phyloP scores from a whole-genome alignment of 2,329 filamentous ascomycete species.

The Diaporthe sp. region DNA sequence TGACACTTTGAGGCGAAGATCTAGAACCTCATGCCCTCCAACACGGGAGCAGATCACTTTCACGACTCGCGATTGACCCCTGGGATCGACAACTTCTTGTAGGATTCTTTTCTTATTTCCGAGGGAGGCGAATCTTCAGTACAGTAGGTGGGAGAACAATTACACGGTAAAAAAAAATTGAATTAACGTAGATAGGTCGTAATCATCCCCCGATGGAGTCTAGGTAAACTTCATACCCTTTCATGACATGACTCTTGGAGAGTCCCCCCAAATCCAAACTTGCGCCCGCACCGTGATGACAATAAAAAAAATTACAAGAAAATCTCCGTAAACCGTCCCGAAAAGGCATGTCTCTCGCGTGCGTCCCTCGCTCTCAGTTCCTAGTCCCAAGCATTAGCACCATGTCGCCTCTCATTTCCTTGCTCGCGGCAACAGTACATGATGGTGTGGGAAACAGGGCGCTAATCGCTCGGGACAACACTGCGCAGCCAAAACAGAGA shows the following conservation, averaged over 20 bases:
- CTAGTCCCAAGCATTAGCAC: conserved; percentile 39
- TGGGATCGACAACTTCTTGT: neutral
- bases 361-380: conserved; percentile 34
- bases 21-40: conserved; percentile 24
- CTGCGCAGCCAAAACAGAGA: conserved; percentile 26
- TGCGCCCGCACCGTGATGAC: conserved; percentile 14
- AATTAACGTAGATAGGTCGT: conserved; percentile 23
- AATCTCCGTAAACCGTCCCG: neutral
- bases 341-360: neutral
- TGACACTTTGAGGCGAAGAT: conserved; percentile 26
- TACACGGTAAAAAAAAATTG: conserved; percentile 12
- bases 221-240: neutral
- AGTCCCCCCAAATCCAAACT: conserved; percentile 12
- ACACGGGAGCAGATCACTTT: conserved; percentile 2
- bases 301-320: conserved; percentile 13
- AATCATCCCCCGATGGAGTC: conserved; percentile 18
- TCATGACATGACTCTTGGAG: conserved; percentile 19
- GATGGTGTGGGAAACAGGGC: conserved; percentile 17
- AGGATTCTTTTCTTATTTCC: neutral
- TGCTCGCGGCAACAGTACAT: conserved; percentile 4
- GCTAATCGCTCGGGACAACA: conserved; percentile 36
- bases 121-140: conserved; percentile 6
- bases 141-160: neutral
- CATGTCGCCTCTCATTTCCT: conserved; percentile 14
- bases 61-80: conserved; percentile 4